Base-by-base conservation (phyloP, 2,329 filamentous ascomycete species). In the Xenosphaeropsis pyriputrescens region DNA sequence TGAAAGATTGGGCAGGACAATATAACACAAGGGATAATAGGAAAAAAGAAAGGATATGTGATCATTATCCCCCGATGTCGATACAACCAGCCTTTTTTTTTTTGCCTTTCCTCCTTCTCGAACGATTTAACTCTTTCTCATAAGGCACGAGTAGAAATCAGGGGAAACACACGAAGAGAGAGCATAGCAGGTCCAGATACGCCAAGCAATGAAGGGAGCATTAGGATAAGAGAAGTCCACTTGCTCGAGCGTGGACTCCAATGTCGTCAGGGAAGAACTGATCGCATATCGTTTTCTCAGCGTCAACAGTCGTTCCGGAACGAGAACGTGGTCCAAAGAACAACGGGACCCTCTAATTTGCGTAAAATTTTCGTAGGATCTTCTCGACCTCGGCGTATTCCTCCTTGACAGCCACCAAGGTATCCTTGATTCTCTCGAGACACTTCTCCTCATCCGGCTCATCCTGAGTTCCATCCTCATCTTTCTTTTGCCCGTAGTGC, bases 401-500 rank as follows among this genome's bases (percentile, higher is more conserved):
- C 43, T 64, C 58, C 65, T 88, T 86, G 43, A 85, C 81, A 34
- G 71, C 65, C 34, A 65, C 63, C 44, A 96, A 69, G 6, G 78
- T 84, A 33, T 75, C 72, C 47, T 66, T 67, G 52, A 93, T 84
- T 43, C 73, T 75, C 43, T 70, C 59, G 29, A 95, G 65, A 50
- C 79, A 85, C 35, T 75, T 62, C 2, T 75, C 64, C 42, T 79
- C 67, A 50, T 93, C 75, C 2, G 65, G 62, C 54, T 85, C 76
- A 40, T 75, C 68, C 31, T 67, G 62, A 5, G 66, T 69, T 32
- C 86, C 86, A 32, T 82, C 79, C 42, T 84, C 73, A 49, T 89
- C 86, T 60, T 88, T 85, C 51, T 72, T 68, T 52, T 82, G 81
- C 47, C 89, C 89, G 57, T 79, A 93, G 54, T 93, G 81, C 60